Percentiles rank a stretch among this genome's conserved stretches.
These are phyloP conservation scores for Auriscalpium vulgare DNA, from an alignment of 768 basidiomycete genomes.

Conservation along the genomic window DNA sequence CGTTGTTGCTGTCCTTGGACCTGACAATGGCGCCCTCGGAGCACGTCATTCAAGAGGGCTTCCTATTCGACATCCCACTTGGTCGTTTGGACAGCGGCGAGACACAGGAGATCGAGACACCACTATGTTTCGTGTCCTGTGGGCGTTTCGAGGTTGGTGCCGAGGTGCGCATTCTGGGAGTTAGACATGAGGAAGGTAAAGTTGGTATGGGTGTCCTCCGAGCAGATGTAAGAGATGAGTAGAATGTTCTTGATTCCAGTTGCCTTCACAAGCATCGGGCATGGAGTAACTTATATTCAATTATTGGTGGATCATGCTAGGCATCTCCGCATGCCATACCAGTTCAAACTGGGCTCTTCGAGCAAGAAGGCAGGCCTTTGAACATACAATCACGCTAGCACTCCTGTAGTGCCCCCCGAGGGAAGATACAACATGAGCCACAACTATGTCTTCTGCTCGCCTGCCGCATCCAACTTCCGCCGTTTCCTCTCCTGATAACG, in stretches of 20 bases:
- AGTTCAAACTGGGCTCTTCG: no score
- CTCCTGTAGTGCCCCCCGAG: no score
- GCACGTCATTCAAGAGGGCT: constrained; percentile 65
- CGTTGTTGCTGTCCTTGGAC: constrained; percentile 46
- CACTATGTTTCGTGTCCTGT: constrained; percentile 65
- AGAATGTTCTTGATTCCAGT: constrained; percentile 5
- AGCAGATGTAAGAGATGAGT: constrained; percentile 25
- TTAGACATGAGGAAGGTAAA: constrained; percentile 2
- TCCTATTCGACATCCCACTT: constrained; percentile 49
- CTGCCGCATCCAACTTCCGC: constrained; percentile 47
- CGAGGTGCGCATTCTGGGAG: constrained; percentile 26
- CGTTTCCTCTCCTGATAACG: constrained; percentile 78
- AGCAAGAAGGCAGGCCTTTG: no score
- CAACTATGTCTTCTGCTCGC: background rate
- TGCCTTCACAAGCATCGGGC: background rate
- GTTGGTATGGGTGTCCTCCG: constrained; percentile 35
- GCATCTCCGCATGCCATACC: no score
- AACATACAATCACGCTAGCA: no score
- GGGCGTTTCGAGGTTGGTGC: constrained; percentile 51
- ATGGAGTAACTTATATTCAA: no score
- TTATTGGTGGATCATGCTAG: no score
- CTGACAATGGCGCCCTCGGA: constrained; percentile 50
- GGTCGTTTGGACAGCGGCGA: constrained; percentile 54
- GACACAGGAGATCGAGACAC: constrained; percentile 40
- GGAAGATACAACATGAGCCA: no score